Evolutionary conservation across 2,329 filamentous ascomycete genomes (phyloP), one percentile per base, ranked within the genome.

Genomic region (Beauveria sp.): DNA sequence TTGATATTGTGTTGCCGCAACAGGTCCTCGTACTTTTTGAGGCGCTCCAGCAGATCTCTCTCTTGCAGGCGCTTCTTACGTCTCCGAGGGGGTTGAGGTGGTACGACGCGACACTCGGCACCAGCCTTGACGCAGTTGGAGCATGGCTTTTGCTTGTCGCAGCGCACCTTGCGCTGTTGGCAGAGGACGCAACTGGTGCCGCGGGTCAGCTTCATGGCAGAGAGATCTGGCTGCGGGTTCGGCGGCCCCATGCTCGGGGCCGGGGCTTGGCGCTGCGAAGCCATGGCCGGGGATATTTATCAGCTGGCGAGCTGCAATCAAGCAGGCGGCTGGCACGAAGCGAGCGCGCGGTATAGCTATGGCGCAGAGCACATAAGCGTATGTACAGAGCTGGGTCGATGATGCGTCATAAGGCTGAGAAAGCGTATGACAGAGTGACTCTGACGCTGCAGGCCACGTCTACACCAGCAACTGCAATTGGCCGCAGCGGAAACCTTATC

Each of bases 131-230:
- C 76, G 69, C 88, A 91, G 73, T 88, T 88, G 67, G 82, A 78
- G 69, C 89, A 91, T 18, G 88, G 88, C 72, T 86, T 86, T 67
- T 81, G 84, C 73, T 88, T 88, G 72, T 91, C 86, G 73, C 89
- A 91, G 63, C 86, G 86, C 48, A 91, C 82, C 72, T 91, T 91
- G 64, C 88, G 84, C 71, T 89, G 88, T 70, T 92, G 88, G 69
- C 90, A 93, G 22, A 87, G 79, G 16, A 90, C 80, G 68, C 90
- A 93, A 64, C 82, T 84, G 64, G 83, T 83, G 63, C 83, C 83
- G 55, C 83, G 78, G 45, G 82, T 85, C 66, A 85, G 73, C 72
- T 85, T 85, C 66, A 82, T 72, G 61, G 75, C 73, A 45, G 77
- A 75, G 59, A 76, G 69, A 63, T 83, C 80, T 64, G 64, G 65